These are phyloP conservation scores for Penicillium sp. DNA, from an alignment of 2,329 filamentous ascomycete genomes.

Conservation along the genomic window DNA sequence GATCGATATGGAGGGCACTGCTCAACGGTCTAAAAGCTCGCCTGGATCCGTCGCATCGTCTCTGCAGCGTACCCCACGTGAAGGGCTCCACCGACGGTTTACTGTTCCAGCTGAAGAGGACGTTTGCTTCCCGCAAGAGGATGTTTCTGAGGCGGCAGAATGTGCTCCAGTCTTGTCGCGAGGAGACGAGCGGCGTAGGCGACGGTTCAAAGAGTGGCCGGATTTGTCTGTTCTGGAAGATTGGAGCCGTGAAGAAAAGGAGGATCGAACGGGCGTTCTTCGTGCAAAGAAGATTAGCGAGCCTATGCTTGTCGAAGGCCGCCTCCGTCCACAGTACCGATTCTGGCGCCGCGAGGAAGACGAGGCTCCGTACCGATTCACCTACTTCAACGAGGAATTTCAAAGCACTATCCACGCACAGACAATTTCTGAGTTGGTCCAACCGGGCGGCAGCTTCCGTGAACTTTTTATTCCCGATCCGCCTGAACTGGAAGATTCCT, in stretches of 20 bases:
- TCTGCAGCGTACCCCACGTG: slow-evolving; percentile 42
- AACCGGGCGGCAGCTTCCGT: slow-evolving; percentile 80
- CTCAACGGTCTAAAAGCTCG: slow-evolving; percentile 25
- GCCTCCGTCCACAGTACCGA: slow-evolving; percentile 77
- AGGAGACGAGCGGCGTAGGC: slow-evolving; percentile 54
- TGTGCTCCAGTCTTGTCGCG: slow-evolving; percentile 56
- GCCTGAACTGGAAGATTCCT: slow-evolving; percentile 73
- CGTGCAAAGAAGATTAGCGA: slow-evolving; percentile 92
- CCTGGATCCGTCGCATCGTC: slow-evolving; percentile 47
- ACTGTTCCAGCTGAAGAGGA: slow-evolving; percentile 77
- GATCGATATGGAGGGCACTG: slow-evolving; percentile 50
- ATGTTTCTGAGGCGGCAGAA: slow-evolving; percentile 81
- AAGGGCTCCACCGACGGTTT: slow-evolving; percentile 54
- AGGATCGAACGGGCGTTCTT: slow-evolving; percentile 79
- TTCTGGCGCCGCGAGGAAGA: slow-evolving; percentile 88
- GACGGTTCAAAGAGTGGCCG: slow-evolving; percentile 79
- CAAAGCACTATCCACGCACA: slow-evolving; percentile 95
- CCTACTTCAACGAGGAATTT: slow-evolving; percentile 98
- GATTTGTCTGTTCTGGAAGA: slow-evolving; percentile 83
- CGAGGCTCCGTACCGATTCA: slow-evolving; percentile 91
- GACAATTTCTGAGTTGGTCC: slow-evolving; percentile 89
- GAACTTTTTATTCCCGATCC: slow-evolving; percentile 93
- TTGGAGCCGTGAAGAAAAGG: slow-evolving; percentile 90
- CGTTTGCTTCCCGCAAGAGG: slow-evolving; percentile 86
- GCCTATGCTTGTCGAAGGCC: slow-evolving; percentile 87